Base-by-base conservation (phyloP, 208 protist genomes). In the Leishmania gerbilli region DNA sequence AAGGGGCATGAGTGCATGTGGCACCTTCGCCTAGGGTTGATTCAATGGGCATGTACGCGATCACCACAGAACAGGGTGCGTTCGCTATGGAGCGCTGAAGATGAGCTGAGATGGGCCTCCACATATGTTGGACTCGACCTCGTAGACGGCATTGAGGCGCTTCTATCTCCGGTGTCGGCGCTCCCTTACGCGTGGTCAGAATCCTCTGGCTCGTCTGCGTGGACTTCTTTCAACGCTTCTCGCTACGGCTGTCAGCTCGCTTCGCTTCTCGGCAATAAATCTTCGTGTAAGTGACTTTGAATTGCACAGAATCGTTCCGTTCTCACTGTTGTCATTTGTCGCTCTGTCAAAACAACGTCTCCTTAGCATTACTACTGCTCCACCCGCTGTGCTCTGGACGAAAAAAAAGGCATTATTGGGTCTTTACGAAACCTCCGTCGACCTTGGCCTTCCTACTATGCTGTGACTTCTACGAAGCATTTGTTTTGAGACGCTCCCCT, bases 1-100 rank as follows among this genome's bases (percentile, higher is more conserved):
- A 91, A 92, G 34, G 93, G 93, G 8, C 92, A 97, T 47, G 93
- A 95, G 75, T 80, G 82, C 24, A 87, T 95, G 68, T 97, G 92
- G 90, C 69, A 87, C 17, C 76, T 97, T 34, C 89, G 93, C 1
- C 83, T 95, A 1, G 92, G 84, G 11, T 79, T 97, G 27, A 80
- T 95, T 17, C 76, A 74, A 3, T 95, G 83, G 80, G 93, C 87
- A 68, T 34, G 90, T 8, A 69, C 21, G 51, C 64, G 74, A 37
- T 8, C 45, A 31, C 76, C 45, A 19, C 8, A 49, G 9, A 3
- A 15, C 13, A 37, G 31, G 21, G 1, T 84, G 3, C 69, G 19
- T 17, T 87, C 78, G 13, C 40, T 55, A 0, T 97, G 93, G 92
- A 91, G 72, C 2, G 79, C 93, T 4, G 60, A 84, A 17, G 91